Evolutionary conservation across 352 stramenopile species (phyloP).

Genomic region (Globisporangium megalacanthum): DNA sequence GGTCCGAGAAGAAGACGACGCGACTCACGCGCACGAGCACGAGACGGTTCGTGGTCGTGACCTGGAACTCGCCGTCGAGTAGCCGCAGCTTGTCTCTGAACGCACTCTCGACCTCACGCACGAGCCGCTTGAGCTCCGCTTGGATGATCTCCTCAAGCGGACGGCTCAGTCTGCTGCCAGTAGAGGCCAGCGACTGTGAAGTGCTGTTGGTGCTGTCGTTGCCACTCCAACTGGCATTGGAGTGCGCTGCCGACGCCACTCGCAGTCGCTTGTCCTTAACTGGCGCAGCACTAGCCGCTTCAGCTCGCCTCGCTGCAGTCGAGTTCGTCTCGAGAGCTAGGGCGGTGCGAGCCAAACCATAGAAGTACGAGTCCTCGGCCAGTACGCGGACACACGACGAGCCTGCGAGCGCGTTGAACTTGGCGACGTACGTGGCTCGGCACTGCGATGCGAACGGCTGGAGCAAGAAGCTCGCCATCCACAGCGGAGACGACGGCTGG

Average conservation of each 20-base stretch:
- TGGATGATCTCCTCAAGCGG: conserved; percentile 45
- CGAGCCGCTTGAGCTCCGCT: conserved; percentile 34
- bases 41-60: conserved; percentile 46
- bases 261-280: neutral
- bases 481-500: conserved; percentile 38
- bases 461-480: conserved; percentile 37
- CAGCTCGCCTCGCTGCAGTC: neutral
- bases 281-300: neutral
- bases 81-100: conserved; percentile 39
- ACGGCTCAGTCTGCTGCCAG: neutral
- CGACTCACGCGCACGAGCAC: conserved; percentile 48
- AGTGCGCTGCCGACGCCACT: no score
- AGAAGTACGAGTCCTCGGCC: conserved; percentile 19
- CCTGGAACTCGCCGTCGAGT: conserved; percentile 49
- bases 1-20: conserved; percentile 53
- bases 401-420: conserved; percentile 39
- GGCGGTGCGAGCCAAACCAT: conserved; percentile 20
- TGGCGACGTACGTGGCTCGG: conserved; percentile 44
- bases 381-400: conserved; percentile 39
- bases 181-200: neutral
- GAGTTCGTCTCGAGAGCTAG: neutral
- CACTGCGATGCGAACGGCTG: conserved; percentile 31
- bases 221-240: neutral
- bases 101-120: conserved; percentile 36
- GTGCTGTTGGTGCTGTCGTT: neutral